Evolutionary conservation across 768 basidiomycete genomes (phyloP), one percentile per base, ranked within the genome.

Genomic region (Atractiella rhizophila): DNA sequence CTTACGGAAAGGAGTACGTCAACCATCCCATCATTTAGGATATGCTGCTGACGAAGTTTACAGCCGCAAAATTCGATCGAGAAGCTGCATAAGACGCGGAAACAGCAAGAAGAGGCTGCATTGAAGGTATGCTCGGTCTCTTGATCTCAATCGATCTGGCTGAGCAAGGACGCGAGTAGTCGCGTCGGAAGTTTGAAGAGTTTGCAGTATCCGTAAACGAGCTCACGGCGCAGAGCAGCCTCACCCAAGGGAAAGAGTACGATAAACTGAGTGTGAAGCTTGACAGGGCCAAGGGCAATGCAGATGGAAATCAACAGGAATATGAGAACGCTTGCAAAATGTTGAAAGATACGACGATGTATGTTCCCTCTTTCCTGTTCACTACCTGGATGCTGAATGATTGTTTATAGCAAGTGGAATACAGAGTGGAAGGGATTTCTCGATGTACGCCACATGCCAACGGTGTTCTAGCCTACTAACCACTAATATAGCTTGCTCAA

Each of bases 171-270:
- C n/a, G n/a, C n/a, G n/a, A n/a, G n/a, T n/a, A n/a, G n/a, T n/a
- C n/a, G n/a, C n/a, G n/a, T n/a, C n/a, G n/a, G n/a, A n/a, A n/a
- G n/a, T n/a, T n/a, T n/a, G n/a, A n/a, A n/a, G n/a, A n/a, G n/a
- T n/a, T n/a, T n/a, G n/a, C n/a, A n/a, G n/a, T 86, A 16, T 71
- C 76, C 36, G 85, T 94, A 64, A 94, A 91, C 54, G 76, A 79
- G 1, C 83, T 77, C 54, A 83, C 83, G 4, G 85, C 85, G 5
- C 83, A 91, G 57, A 70, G 75, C 24, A 73, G 79, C 2, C 68
- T 96, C 8, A 72, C 80, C 20, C 91, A 94, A 57, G 91, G 91
- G 25, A 76, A 73, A 54, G 88, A 96, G 42, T 66, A 86, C 24
- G 91, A 98, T 51, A 83, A 79, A 62, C 70, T 91, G 28, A 70